Conservation (phyloP, 768 basidiomycete species). For the Podaxis mareebaensis region DNA sequence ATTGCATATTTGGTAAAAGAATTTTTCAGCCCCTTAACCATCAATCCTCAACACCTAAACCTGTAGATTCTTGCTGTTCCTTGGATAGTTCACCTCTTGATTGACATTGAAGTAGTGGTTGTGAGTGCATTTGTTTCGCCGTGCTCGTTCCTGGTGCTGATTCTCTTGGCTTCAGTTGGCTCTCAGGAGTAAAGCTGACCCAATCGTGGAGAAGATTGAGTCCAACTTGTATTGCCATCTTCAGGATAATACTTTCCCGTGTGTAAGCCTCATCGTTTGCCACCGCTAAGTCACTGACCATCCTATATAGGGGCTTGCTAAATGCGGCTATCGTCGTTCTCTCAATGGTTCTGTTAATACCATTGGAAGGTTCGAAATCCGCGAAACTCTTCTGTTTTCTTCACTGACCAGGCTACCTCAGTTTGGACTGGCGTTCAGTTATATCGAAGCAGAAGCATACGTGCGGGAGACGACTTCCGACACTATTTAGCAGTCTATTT, state of each 20-base stretch:
- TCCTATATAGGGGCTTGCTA: background rate
- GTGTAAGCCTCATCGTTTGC: background rate
- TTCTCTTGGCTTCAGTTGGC: background rate
- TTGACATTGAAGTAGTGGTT: constrained; percentile 10
- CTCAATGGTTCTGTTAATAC: constrained; percentile 10
- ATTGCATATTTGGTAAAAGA: background rate
- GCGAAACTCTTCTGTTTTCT: background rate
- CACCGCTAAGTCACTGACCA: background rate
- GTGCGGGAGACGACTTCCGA: constrained; percentile 6
- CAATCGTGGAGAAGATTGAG: constrained; percentile 5
- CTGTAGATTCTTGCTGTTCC: constrained; percentile 2
- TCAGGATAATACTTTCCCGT: constrained; percentile 2
- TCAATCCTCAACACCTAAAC: too few species aligned
- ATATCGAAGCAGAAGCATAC: constrained; percentile 6
- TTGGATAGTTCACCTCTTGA: constrained; percentile 8
- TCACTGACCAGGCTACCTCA: background rate
- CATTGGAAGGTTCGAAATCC: constrained; percentile 2
- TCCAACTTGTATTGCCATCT: constrained; percentile 14
- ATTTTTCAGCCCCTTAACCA: background rate
- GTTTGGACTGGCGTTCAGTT: constrained; percentile 12
- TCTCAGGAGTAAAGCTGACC: constrained; percentile 1
- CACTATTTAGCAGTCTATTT: constrained; percentile 8
- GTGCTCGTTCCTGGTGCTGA: background rate
- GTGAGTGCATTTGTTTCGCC: background rate
- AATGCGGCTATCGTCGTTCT: constrained; percentile 8